A percentile compares a stretch with the other conserved stretches of the same genome.
These are phyloP conservation scores for Litsea cubeba DNA, from an alignment of 164 flowering plant species.

Conservation along the genomic window DNA sequence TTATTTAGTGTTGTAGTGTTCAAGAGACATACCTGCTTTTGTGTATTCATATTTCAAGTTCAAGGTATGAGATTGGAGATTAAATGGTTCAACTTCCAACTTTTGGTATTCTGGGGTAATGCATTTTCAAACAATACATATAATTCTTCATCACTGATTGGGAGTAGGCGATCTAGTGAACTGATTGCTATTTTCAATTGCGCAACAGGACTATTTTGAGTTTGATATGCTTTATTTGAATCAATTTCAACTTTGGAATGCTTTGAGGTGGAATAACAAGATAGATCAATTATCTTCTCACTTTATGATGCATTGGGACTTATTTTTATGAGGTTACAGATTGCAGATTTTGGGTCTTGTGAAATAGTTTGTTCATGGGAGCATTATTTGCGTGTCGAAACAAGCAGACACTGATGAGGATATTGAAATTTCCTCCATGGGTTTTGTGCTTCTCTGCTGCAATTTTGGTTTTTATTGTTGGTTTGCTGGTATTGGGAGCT, in stretches of 20 bases:
- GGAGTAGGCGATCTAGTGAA: neutral
- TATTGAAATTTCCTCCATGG: conserved; percentile 9
- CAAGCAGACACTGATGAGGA: conserved; percentile 1
- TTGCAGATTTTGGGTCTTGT: neutral
- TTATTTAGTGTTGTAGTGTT: neutral
- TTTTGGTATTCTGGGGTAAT: too few relatives aligned
- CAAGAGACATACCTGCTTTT: neutral
- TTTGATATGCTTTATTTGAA: neutral
- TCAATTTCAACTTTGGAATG: neutral
- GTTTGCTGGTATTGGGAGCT: conserved; percentile 14
- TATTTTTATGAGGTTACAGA: neutral
- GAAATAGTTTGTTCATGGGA: neutral
- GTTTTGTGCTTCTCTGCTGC: conserved; percentile 1
- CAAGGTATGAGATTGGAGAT: neutral
- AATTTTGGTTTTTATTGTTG: conserved; percentile 3
- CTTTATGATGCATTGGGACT: neutral
- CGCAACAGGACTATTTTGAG: neutral
- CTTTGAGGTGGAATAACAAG: neutral
- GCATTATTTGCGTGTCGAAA: neutral
- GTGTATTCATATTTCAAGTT: neutral
- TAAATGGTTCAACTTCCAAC: neutral
- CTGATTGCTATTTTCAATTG: neutral
- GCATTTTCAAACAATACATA: too few relatives aligned
- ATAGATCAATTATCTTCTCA: neutral
- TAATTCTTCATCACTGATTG: neutral